Evolutionary conservation across 495 filamentous ascomycete genomes (phyloP).

Genomic region (Penicillium goetzii): DNA sequence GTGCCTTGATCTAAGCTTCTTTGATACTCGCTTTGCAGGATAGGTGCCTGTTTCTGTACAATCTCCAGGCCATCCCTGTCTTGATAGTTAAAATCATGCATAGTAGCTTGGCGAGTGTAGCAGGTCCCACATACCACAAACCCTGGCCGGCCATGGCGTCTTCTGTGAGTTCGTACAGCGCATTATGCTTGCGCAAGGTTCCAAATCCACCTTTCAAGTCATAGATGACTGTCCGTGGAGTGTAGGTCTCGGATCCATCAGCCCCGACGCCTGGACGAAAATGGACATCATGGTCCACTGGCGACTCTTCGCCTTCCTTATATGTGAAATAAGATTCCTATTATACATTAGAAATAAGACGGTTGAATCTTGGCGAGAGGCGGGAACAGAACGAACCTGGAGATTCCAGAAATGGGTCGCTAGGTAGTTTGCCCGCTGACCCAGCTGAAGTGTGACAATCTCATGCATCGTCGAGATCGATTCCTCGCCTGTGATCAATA

Average conservation of each 20-base stretch:
- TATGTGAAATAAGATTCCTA: conserved; percentile 98
- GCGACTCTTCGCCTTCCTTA: conserved; percentile 63
- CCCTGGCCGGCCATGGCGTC: conserved; percentile 52
- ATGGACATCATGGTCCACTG: conserved; percentile 88
- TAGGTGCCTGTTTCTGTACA: conserved; percentile 65
- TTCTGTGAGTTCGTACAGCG: conserved; percentile 76
- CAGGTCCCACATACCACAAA: conserved; percentile 57
- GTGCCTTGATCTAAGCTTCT: conserved; percentile 72
- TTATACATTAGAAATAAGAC: conserved; percentile 25
- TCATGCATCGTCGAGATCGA: conserved; percentile 73
- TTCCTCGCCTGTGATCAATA: neutral
- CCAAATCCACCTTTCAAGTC: conserved; percentile 94
- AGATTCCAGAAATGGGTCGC: conserved; percentile 99
- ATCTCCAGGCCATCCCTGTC: conserved; percentile 72
- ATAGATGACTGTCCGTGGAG: conserved; percentile 89
- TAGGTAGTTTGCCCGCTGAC: conserved; percentile 89
- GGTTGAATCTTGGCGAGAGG: neutral
- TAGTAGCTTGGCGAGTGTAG: neutral
- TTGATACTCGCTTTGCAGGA: conserved; percentile 75
- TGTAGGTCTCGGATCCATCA: conserved; percentile 85
- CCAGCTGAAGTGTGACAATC: conserved; percentile 91
- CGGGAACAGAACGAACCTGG: conserved; percentile 57
- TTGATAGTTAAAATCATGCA: neutral
- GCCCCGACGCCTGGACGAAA: conserved; percentile 83
- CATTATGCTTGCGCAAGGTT: conserved; percentile 82